A percentile compares a stretch with the other conserved stretches of the same genome.
Conservation (phyloP, 75 land plant genomes). For the Pinus taeda region DNA sequence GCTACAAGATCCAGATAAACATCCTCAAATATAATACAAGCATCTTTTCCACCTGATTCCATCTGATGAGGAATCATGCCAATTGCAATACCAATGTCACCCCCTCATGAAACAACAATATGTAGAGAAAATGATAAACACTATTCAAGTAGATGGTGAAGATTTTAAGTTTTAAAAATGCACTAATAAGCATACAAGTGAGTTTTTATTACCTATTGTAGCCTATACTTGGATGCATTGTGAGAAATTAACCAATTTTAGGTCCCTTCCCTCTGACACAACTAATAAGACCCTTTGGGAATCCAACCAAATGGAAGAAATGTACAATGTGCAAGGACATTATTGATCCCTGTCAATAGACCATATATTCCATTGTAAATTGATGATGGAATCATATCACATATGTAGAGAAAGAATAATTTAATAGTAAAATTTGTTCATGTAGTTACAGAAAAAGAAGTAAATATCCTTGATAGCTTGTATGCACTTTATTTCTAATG, state of each 20-base stretch:
- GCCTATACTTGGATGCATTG: constrained; percentile 86
- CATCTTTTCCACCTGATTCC: constrained; percentile 96
- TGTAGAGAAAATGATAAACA: not conserved
- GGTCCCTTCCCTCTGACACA: constrained; percentile 92
- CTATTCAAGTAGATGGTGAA: not conserved
- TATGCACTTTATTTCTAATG: no score
- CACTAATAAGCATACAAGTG: not conserved
- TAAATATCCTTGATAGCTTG: no score
- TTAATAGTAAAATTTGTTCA: no score
- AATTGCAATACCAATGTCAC: constrained; percentile 91
- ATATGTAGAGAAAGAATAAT: no score
- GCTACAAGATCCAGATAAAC: constrained; percentile 92
- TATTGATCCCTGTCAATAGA: constrained; percentile 70
- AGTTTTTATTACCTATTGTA: constrained; percentile 62
- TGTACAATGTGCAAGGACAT: constrained; percentile 86
- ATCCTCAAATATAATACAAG: constrained; percentile 91
- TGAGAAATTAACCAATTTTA: constrained; percentile 93
- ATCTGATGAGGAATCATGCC: constrained; percentile 95
- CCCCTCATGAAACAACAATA: constrained; percentile 75
- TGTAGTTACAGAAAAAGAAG: no score
- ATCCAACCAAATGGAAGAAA: constrained; percentile 90
- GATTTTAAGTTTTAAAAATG: not conserved
- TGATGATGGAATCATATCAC: not conserved
- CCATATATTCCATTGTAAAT: not conserved
- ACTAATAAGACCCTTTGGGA: constrained; percentile 84